phyloP scores from a whole-genome alignment of 1,284 basidiomycete species.

The Naganishia sp. region DNA sequence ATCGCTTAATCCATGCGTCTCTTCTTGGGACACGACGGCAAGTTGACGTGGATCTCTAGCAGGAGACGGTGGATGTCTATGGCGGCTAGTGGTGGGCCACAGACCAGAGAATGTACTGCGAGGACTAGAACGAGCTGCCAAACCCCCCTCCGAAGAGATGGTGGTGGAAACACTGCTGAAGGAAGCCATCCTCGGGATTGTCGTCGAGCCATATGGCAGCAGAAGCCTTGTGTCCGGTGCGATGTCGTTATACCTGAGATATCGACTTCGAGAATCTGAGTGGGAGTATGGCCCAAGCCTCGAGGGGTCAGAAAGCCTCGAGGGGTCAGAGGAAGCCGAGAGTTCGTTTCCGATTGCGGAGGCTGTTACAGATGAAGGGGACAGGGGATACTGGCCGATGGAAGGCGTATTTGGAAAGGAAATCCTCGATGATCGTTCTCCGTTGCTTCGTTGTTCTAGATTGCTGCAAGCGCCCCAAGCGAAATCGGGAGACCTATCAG shows the following conservation, averaged over 20 bases:
- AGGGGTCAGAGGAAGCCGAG: neutral
- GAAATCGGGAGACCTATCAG: neutral
- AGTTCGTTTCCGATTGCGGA: neutral
- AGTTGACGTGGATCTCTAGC: constrained; percentile 29
- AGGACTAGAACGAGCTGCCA: neutral
- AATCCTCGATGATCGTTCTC: neutral
- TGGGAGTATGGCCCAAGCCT: neutral
- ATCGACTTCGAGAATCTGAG: neutral
- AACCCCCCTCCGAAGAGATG: neutral
- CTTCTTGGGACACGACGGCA: constrained; percentile 43
- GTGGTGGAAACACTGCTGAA: constrained; percentile 13
- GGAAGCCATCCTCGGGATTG: constrained; percentile 7
- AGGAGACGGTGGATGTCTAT: neutral
- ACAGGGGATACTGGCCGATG: neutral
- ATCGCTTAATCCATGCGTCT: constrained; percentile 42
- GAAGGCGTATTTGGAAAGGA: neutral
- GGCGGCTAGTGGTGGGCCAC: neutral
- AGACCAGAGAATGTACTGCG: neutral
- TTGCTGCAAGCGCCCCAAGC: constrained; percentile 5
- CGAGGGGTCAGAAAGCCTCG: no score
- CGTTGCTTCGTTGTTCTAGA: neutral
- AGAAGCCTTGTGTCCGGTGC: neutral
- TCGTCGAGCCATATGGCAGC: neutral
- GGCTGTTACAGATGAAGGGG: neutral
- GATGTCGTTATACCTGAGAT: no score